Evolutionary conservation across 192 early-diverging fungal genomes (phyloP).

Genomic region (Entomortierella parvispora): DNA sequence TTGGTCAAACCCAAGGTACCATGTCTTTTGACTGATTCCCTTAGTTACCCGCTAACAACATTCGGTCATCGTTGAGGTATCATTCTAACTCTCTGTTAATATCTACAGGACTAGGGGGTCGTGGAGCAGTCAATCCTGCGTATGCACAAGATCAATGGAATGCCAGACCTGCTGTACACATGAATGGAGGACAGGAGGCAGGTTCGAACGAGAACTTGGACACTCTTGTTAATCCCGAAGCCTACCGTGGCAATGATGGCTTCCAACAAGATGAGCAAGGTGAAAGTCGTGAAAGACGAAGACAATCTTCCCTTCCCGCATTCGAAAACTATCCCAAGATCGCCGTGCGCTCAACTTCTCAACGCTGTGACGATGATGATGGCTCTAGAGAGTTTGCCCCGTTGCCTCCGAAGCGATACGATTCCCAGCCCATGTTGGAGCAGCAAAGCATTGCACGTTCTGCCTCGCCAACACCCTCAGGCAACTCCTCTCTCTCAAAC

Average conservation of each 20-base stretch:
- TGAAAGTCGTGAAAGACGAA: slow-evolving; percentile 18
- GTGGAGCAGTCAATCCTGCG: too few relatives aligned
- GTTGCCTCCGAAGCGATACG: slow-evolving; percentile 32
- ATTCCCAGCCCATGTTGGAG: slow-evolving; percentile 28
- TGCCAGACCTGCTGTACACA: background rate
- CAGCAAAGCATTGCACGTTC: slow-evolving; percentile 9
- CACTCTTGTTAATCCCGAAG: slow-evolving; percentile 12
- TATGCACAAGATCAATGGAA: slow-evolving; percentile 14
- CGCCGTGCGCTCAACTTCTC: slow-evolving; percentile 35
- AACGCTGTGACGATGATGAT: slow-evolving; percentile 32
- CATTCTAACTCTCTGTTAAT: too few relatives aligned
- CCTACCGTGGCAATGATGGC: slow-evolving; percentile 8
- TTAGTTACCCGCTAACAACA: background rate
- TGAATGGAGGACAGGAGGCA: too few relatives aligned
- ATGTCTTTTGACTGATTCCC: background rate
- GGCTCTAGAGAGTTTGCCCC: slow-evolving; percentile 11
- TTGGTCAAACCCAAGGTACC: slow-evolving; percentile 15
- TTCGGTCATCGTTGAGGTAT: background rate
- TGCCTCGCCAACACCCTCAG: slow-evolving; percentile 41
- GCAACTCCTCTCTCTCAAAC: slow-evolving; percentile 39
- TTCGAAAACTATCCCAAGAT: slow-evolving; percentile 38
- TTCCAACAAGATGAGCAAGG: background rate
- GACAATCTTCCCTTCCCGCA: slow-evolving; percentile 29
- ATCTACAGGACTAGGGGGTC: too few relatives aligned
- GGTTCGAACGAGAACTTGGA: background rate